Evolutionary conservation across 257 asterid genomes (phyloP), one percentile per base, ranked within the genome.

Genomic region (Nicotiana tomentosiformis): DNA sequence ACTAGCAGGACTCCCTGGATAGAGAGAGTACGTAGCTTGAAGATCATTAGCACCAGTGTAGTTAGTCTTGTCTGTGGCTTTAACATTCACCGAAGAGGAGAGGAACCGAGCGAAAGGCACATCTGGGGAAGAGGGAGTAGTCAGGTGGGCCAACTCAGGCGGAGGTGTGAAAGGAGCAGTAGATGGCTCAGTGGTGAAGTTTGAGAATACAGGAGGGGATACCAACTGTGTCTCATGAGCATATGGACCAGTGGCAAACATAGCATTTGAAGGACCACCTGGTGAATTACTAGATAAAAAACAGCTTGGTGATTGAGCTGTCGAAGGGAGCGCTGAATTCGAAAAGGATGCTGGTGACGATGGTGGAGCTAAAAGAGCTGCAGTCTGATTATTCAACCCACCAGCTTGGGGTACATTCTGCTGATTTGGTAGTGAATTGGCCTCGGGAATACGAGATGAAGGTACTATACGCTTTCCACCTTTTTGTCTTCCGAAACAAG

Each of bases 51-150:
- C 86, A 82, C 87, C 65, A 30, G 66, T 72, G 82, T 82, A 87
- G 64, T 88, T 87, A 32, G 89, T 80, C 67, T 89, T 93, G 39
- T 83, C 84, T 17, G 85, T 33, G 37, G 77, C 64, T 83, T 89
- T 91, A 17, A 90, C 82, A 55, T 88, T 87, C 66, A 87, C 85
- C 4, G 94, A 89, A 35, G 97, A 91, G 10, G 94, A 88, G 61
- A 94, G 97, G 84, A 94, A 92, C 84, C 80, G 95, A 35, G 98
- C 97, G 10, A 86, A 94, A 74, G 98, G 98, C 83, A 94, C 98
- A 11, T 94, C 98, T 0, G 98, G 98, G 32, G 98, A 94, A 84
- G 97, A 94, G n/a, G 98, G 98, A 20, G 98, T 93, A 46, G 98
- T 94, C 55, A 94, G 80, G 78, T 93, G 98, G 30, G 98, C 97